These are phyloP conservation scores for Mycena sp. DNA, from an alignment of 1,284 basidiomycete species.

Conservation along the genomic window DNA sequence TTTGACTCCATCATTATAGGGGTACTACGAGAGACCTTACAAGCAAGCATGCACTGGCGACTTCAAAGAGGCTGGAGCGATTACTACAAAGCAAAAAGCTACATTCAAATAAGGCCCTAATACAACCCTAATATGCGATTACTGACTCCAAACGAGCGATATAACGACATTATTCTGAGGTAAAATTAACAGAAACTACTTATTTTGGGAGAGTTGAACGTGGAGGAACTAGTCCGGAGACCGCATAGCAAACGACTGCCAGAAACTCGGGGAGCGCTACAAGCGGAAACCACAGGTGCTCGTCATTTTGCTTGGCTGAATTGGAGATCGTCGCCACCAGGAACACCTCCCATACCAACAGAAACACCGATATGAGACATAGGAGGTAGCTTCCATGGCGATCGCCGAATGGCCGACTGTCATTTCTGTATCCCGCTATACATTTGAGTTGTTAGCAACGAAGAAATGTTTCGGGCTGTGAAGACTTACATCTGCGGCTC, in stretches of 20 bases:
- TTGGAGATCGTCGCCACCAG: constrained; percentile 45
- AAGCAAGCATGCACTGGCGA: no score
- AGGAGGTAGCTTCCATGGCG: constrained; percentile 47
- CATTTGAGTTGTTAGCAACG: not conserved
- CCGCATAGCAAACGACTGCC: constrained; percentile 50
- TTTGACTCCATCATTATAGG: no score
- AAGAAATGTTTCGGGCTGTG: no score
- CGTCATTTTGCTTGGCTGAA: constrained; percentile 44
- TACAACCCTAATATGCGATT: no score
- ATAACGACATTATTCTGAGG: no score
- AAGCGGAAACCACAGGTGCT: constrained; percentile 58
- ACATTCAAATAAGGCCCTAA: no score
- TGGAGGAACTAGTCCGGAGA: constrained; percentile 54
- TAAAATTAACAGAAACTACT: no score
- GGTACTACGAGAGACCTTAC: no score
- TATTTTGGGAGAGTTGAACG: constrained; percentile 10
- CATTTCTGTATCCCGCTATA: not conserved
- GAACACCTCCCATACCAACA: constrained; percentile 54
- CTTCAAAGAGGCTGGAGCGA: no score
- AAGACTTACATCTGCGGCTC: constrained; percentile 16
- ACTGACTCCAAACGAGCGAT: no score
- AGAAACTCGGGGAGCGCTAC: constrained; percentile 54
- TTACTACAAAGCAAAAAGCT: no score
- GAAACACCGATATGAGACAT: constrained; percentile 45
- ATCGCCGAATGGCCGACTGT: constrained; percentile 36